These are phyloP conservation scores for Digitaria exilis DNA, from an alignment of 202 grass and related monocot species.

Conservation along the genomic window DNA sequence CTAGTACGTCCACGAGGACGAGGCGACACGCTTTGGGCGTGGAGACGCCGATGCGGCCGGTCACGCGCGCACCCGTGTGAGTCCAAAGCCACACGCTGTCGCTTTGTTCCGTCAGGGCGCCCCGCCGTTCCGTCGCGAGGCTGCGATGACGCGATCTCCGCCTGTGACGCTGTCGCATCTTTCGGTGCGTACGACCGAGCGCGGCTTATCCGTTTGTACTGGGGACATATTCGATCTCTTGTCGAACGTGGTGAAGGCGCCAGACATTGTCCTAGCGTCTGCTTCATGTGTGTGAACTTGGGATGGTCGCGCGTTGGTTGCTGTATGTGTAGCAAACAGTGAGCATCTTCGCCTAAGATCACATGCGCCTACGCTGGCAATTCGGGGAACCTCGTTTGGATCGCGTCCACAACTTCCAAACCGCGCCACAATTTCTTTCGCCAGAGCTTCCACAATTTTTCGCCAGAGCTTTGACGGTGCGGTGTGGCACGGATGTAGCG, in stretches of 20 bases:
- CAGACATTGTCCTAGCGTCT: background rate
- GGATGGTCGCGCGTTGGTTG: no score
- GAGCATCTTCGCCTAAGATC: no score
- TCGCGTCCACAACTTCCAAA: no score
- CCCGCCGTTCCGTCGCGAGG: background rate
- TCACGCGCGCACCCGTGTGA: background rate
- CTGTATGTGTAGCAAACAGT: no score
- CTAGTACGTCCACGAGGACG: background rate
- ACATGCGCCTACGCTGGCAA: no score
- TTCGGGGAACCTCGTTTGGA: no score
- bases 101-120: background rate
- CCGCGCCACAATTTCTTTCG: no score
- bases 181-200: background rate
- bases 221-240: background rate
- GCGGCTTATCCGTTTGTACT: background rate
- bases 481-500: no score
- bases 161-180: background rate
- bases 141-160: background rate
- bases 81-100: background rate
- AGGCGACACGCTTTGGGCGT: conserved; percentile 1
- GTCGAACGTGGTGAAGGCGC: background rate
- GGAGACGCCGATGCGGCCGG: conserved; percentile 2
- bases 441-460: no score
- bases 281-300: background rate
- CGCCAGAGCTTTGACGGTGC: no score